These are phyloP conservation scores for Calonectria naviculata DNA, from an alignment of 2,329 filamentous ascomycete genomes.

Conservation along the genomic window DNA sequence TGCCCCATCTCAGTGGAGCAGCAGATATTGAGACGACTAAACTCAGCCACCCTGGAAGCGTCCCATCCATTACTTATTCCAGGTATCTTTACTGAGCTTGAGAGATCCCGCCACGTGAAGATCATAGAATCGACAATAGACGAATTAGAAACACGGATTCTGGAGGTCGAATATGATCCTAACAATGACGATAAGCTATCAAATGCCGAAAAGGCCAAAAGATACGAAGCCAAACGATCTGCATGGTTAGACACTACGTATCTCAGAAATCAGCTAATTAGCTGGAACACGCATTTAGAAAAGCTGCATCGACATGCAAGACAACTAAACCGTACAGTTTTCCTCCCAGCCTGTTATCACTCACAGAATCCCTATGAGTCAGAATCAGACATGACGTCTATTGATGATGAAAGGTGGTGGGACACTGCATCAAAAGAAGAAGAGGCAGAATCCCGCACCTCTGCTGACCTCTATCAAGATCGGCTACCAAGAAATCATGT, in stretches of 20 bases:
- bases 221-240: not conserved
- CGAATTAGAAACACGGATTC: not conserved
- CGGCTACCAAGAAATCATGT: no score
- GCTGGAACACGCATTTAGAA: not conserved
- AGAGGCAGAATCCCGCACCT: no score
- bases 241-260: not conserved
- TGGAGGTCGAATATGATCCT: not conserved
- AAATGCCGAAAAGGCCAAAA: not conserved
- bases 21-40: not conserved
- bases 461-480: no score
- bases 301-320: not conserved
- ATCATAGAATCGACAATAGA: not conserved
- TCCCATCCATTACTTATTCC: not conserved
- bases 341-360: not conserved
- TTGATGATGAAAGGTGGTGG: not conserved
- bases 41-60: not conserved
- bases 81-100: not conserved
- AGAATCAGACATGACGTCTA: no score
- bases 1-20: not conserved
- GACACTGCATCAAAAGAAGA: no score
- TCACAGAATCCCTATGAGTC: no score
- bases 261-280: not conserved
- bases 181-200: not conserved
- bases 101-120: not conserved
- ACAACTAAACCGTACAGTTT: not conserved